These are phyloP conservation scores for Rhodotorula sp. DNA, from an alignment of 1,284 basidiomycete genomes.

Conservation along the genomic window DNA sequence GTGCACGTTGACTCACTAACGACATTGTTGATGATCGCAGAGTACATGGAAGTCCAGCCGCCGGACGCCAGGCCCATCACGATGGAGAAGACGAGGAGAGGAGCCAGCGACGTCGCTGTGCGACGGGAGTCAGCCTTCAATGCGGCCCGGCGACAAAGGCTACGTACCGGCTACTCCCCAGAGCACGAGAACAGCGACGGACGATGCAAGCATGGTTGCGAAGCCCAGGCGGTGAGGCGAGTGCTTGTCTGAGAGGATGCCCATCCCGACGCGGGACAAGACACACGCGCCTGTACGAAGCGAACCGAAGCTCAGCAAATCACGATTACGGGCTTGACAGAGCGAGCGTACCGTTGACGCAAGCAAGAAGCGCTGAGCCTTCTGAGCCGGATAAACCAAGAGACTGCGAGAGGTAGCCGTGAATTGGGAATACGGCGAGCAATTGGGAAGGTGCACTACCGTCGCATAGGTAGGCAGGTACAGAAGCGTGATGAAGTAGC, in stretches of 20 bases:
- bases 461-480: constrained; percentile 27
- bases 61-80: constrained; percentile 50
- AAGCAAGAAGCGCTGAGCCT: constrained; percentile 20
- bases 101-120: constrained; percentile 47
- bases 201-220: constrained; percentile 44
- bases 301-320: constrained; percentile 3
- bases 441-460: neutral
- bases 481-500: constrained; percentile 47
- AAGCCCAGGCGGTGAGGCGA: constrained; percentile 50
- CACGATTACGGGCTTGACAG: too few relatives aligned
- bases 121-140: neutral
- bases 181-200: constrained; percentile 49
- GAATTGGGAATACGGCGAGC: too few relatives aligned
- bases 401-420: neutral
- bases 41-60: constrained; percentile 51
- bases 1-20: constrained; percentile 12
- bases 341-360: constrained; percentile 19
- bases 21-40: constrained; percentile 47
- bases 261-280: constrained; percentile 48
- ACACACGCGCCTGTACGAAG: constrained; percentile 46
- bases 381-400: constrained; percentile 13
- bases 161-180: constrained; percentile 49
- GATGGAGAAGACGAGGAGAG: constrained; percentile 49
- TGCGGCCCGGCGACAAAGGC: rapidly evolving
- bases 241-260: constrained; percentile 50